Conservation (phyloP, 371 early-diverging fungal genomes). For the Mucor indicus region DNA sequence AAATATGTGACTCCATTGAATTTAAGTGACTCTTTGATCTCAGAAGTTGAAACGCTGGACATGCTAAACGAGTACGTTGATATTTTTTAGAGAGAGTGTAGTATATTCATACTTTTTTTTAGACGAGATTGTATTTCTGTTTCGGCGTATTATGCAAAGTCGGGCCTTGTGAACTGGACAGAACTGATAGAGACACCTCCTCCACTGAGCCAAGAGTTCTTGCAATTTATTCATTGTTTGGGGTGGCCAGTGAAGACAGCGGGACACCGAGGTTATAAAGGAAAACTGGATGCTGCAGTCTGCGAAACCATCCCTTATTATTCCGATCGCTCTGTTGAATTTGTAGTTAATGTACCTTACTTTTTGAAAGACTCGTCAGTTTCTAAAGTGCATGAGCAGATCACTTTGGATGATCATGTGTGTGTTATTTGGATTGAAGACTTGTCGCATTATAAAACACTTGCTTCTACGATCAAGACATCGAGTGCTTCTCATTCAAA, state of each 20-base stretch:
- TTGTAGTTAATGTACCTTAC: constrained; percentile 73
- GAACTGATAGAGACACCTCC: constrained; percentile 56
- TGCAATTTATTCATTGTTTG: constrained; percentile 65
- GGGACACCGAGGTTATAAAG: constrained; percentile 64
- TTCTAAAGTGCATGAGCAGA: not conserved
- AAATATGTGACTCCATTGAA: constrained; percentile 58
- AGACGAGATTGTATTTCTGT: constrained; percentile 75
- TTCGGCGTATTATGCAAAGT: constrained; percentile 60
- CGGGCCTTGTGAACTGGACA: constrained; percentile 46
- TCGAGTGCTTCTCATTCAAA: constrained; percentile 22
- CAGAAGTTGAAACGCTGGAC: constrained; percentile 69
- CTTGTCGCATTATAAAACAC: constrained; percentile 23
- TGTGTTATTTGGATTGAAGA: constrained; percentile 70
- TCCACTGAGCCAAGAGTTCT: constrained; percentile 56
- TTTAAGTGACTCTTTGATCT: constrained; percentile 57
- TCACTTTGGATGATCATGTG: constrained; percentile 56
- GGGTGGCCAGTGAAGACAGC: constrained; percentile 69
- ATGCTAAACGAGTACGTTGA: constrained; percentile 60
- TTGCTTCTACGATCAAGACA: constrained; percentile 34
- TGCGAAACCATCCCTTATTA: constrained; percentile 71
- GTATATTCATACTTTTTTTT: not conserved
- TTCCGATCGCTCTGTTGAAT: constrained; percentile 65
- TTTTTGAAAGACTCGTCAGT: constrained; percentile 28
- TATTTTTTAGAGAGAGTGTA: not conserved
- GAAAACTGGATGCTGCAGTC: constrained; percentile 49